Evolutionary conservation across 164 flowering plant species (phyloP), one percentile per base, ranked within the genome.

Genomic region (Stephania japonica): DNA sequence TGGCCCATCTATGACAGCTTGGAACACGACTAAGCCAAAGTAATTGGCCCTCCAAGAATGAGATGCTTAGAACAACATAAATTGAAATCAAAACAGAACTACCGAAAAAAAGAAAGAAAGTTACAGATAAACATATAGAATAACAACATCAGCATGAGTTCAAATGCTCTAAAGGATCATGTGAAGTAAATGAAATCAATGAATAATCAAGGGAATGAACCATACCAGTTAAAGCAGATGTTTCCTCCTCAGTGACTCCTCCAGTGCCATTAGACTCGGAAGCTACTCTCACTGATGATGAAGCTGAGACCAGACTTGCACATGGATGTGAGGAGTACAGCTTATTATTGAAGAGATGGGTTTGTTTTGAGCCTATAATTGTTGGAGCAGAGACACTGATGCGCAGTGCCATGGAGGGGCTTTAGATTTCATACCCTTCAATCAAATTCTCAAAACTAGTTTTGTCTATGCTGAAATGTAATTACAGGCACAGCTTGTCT

Each of bases 161-260:
- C 14, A 21, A 25, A 11, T 10, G 21, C 13, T 25, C 14, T 56
- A 61, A 21, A 16, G n/a, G n/a, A 61, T 47, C 16, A 7, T 32
- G 38, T 0, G 1, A 32, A 32, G 38, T 32, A 32, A 32, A 32
- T 6, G 6, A 66, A 41, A 70, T n/a, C 27, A 65, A 69, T 61
- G 10, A 50, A 70, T 19, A 38, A 41, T 26, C 32, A 7, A 24
- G 42, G 21, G 26, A 1, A 32, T 2, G 38, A 63, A 53, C 44
- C 12, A 10, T 78, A 86, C 88, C 86, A 65, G 84, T 78, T 42
- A 68, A 73, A 69, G 81, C 32, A 75, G 83, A 72, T 67, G 81
- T 73, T 12, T 86, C 87, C 63, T 84, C 82, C 49, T 84, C 81
- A 19, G 80, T 71, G n/a, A 81, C 77, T 49, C 83, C 70, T 65